Conservation (phyloP, 129 eudicot genomes). For the Solidago caesia region DNA sequence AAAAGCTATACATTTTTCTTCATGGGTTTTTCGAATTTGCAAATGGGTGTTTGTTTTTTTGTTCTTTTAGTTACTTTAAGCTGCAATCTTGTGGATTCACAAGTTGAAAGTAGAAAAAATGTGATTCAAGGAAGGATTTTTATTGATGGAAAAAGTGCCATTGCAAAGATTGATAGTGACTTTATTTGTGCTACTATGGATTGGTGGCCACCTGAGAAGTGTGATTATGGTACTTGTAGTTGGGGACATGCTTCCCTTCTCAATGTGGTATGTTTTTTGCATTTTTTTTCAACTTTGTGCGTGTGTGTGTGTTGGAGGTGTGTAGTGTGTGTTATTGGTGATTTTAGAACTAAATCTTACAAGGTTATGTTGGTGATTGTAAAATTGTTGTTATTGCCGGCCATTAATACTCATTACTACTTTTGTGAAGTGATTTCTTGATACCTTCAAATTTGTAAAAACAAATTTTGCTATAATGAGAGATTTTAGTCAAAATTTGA, state of each 20-base stretch:
- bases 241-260: conserved; percentile 92
- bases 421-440: conserved; percentile 8
- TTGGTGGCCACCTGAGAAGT: conserved; percentile 99
- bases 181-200: conserved; percentile 90
- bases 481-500: background rate
- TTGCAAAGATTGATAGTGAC: conserved; percentile 61
- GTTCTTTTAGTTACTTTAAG: conserved; percentile 41
- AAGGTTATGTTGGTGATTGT: background rate
- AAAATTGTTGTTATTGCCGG: conserved; percentile 6
- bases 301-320: conserved; percentile 29
- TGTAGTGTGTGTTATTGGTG: conserved; percentile 19
- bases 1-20: conserved; percentile 10
- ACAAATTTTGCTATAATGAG: background rate
- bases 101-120: conserved; percentile 22
- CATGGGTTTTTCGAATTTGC: conserved; percentile 50
- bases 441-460: background rate
- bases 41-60: conserved; percentile 45
- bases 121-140: conserved; percentile 41
- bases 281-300: conserved; percentile 18
- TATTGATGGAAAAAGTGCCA: conserved; percentile 51
- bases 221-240: conserved; percentile 91
- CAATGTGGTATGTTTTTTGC: conserved; percentile 57
- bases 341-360: conserved; percentile 19
- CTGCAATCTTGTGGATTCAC: conserved; percentile 39
- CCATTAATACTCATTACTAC: background rate